Percentiles rank a stretch among this genome's conserved stretches.
Evolutionary conservation across 2,329 filamentous ascomycete species (phyloP).

Genomic region (Lachnellula hyalina): DNA sequence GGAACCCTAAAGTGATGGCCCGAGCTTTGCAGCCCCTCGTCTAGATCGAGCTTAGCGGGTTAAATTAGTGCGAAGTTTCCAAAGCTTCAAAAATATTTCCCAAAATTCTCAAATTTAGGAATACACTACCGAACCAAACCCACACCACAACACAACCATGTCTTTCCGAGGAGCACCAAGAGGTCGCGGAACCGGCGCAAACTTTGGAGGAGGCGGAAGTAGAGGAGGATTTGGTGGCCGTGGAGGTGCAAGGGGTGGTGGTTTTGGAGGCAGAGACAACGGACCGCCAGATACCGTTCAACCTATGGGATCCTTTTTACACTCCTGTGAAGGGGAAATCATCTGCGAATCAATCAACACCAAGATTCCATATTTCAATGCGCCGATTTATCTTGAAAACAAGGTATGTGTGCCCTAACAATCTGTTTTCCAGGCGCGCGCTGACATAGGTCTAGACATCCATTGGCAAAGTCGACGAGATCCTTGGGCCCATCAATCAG

Average conservation of each 20-base stretch:
- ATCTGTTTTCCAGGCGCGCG: not conserved
- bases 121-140: constrained; percentile 20
- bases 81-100: constrained; percentile 9
- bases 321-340: constrained; percentile 96
- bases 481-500: constrained; percentile 95
- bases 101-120: constrained; percentile 13
- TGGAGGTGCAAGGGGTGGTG: constrained; percentile 51
- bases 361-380: constrained; percentile 99
- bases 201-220: constrained; percentile 46
- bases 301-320: constrained; percentile 81
- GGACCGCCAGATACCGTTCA: constrained; percentile 60
- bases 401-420: constrained; percentile 52
- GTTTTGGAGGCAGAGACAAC: constrained; percentile 54
- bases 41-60: not conserved
- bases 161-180: constrained; percentile 54
- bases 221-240: constrained; percentile 46
- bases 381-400: constrained; percentile 97
- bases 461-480: constrained; percentile 96
- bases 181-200: constrained; percentile 44
- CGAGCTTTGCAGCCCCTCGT: not conserved
- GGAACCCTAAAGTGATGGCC: too few relatives aligned
- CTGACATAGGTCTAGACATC: constrained; percentile 50
- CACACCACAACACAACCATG: constrained; percentile 36
- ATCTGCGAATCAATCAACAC: constrained; percentile 92
- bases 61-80: constrained; percentile 6